A percentile compares a stretch with the other conserved stretches of the same genome.
Conservation (phyloP, 2,329 filamentous ascomycete species). For the Apiospora phragmitis region DNA sequence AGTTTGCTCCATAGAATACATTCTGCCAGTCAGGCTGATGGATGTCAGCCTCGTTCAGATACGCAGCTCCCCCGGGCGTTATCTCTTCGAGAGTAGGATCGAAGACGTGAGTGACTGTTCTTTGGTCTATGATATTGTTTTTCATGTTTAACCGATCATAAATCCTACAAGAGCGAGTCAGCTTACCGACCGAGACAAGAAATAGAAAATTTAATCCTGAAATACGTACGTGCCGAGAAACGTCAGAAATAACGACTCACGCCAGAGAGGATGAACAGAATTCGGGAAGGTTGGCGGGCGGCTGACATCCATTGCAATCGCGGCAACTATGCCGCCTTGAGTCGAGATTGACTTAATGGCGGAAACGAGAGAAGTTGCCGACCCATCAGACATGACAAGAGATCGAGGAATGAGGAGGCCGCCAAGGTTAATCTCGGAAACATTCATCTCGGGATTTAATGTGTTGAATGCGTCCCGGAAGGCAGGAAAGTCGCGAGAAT, state of each 20-base stretch:
- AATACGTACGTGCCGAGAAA: too few species aligned
- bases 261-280: too few species aligned
- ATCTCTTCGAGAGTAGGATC: slow-evolving; percentile 21
- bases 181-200: slow-evolving; percentile 12
- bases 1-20: slow-evolving; percentile 38
- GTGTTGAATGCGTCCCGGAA: slow-evolving; percentile 13
- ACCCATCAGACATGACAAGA: slow-evolving; percentile 27
- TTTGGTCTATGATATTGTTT: slow-evolving; percentile 19
- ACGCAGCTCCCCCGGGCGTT: slow-evolving; percentile 22
- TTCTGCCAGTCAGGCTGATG: slow-evolving; percentile 33
- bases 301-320: slow-evolving; percentile 21
- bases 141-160: not conserved
- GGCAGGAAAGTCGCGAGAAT: too few species aligned
- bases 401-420: slow-evolving; percentile 34
- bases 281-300: too few species aligned
- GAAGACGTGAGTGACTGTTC: slow-evolving; percentile 26
- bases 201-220: too few species aligned
- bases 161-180: slow-evolving; percentile 14
- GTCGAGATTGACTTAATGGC: slow-evolving; percentile 31
- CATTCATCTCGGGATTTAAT: slow-evolving; percentile 21
- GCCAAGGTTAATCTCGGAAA: slow-evolving; percentile 33
- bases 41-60: slow-evolving; percentile 42
- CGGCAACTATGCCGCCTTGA: slow-evolving; percentile 27
- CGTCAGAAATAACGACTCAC: too few species aligned
- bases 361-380: slow-evolving; percentile 27